phyloP scores from a whole-genome alignment of 805 yeast species.

The Metschnikowia baotianmanensis region DNA sequence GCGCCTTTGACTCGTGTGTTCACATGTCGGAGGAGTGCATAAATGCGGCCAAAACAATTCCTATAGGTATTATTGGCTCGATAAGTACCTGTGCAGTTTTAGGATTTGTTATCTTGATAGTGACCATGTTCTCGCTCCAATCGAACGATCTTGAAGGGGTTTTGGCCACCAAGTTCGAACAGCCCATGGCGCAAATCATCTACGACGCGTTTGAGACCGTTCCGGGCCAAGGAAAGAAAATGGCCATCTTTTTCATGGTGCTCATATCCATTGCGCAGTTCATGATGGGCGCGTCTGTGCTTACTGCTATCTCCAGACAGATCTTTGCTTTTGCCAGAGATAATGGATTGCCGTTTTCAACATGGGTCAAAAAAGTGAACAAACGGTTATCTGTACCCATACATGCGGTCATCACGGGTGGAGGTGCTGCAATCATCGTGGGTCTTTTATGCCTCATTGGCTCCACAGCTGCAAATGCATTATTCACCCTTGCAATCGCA shows the following conservation, averaged over 20 bases:
- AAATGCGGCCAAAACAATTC: constrained; percentile 61
- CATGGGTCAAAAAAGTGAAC: constrained; percentile 54
- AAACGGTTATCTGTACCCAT: constrained; percentile 59
- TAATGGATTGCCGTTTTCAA: constrained; percentile 61
- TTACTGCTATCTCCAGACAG: constrained; percentile 67
- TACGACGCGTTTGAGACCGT: constrained; percentile 47
- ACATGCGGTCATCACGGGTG: constrained; percentile 52
- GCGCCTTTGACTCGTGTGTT: constrained; percentile 69
- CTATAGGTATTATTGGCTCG: constrained; percentile 61
- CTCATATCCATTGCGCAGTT: constrained; percentile 59
- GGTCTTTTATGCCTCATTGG: constrained; percentile 62
- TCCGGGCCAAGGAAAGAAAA: constrained; percentile 45
- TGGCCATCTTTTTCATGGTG: constrained; percentile 65
- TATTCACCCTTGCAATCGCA: constrained; percentile 61
- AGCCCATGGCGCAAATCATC: constrained; percentile 64
- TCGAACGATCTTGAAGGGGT: constrained; percentile 34
- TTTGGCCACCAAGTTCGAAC: constrained; percentile 37
- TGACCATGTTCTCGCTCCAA: constrained; percentile 53
- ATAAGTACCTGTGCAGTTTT: constrained; percentile 53
- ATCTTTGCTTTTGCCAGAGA: constrained; percentile 77
- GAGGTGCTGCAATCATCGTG: constrained; percentile 44
- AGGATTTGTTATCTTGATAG: constrained; percentile 57
- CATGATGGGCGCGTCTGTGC: constrained; percentile 62
- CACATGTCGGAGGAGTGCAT: constrained; percentile 72
- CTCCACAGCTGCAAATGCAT: constrained; percentile 60